A percentile compares a stretch with the other conserved stretches of the same genome.
Evolutionary conservation across 2,329 filamentous ascomycete species (phyloP).

Genomic region (Cryoendolithus antarcticus): DNA sequence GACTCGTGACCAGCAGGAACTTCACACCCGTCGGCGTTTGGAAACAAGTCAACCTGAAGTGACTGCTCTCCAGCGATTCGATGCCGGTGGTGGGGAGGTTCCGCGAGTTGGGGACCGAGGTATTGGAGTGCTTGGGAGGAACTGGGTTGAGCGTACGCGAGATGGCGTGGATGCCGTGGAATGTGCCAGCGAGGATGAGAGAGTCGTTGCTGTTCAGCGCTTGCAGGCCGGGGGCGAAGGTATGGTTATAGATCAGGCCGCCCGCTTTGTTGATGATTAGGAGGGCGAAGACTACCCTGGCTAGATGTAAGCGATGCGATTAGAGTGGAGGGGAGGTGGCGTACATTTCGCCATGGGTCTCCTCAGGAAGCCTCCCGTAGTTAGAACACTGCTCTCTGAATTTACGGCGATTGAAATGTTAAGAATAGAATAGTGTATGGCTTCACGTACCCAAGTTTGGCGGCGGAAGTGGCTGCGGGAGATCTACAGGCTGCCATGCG

Average conservation of each 20-base stretch:
- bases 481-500: too few relatives aligned
- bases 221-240: constrained; percentile 76
- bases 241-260: constrained; percentile 88
- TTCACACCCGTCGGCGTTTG: constrained; percentile 89
- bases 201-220: constrained; percentile 93
- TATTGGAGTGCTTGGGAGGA: constrained; percentile 21
- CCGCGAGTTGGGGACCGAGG: constrained; percentile 28
- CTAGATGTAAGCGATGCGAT: neutral
- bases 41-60: constrained; percentile 93
- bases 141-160: constrained; percentile 39
- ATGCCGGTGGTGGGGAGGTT: constrained; percentile 55
- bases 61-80: constrained; percentile 85
- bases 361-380: too few relatives aligned
- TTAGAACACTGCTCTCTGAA: too few relatives aligned
- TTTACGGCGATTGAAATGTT: too few relatives aligned
- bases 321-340: too few relatives aligned
- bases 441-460: too few relatives aligned
- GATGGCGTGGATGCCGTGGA: constrained; percentile 68
- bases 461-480: too few relatives aligned
- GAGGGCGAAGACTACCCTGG: constrained; percentile 85
- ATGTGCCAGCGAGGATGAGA: constrained; percentile 90
- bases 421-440: too few relatives aligned
- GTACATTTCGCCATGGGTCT: too few relatives aligned
- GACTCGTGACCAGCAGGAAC: constrained; percentile 90
- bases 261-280: constrained; percentile 97